Evolutionary conservation across 2,329 filamentous ascomycete species (phyloP).

Genomic region (Penicillium palitans): DNA sequence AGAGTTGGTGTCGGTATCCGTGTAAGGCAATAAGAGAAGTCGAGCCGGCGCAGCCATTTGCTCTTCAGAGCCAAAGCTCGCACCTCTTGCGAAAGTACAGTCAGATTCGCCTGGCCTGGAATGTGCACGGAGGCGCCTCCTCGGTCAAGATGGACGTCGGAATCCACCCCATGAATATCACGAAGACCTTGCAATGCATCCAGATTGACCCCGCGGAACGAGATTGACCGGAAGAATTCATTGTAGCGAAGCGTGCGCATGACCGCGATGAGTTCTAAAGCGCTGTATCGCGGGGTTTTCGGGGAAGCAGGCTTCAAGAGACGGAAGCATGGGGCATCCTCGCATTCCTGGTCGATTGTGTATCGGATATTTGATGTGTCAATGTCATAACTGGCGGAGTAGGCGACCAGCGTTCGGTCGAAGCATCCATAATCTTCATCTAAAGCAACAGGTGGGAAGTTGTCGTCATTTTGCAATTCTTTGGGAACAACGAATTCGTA

Average conservation of each 20-base stretch:
- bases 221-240: constrained; percentile 66
- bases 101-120: constrained; percentile 56
- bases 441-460: constrained; percentile 48
- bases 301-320: constrained; percentile 57
- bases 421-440: constrained; percentile 64
- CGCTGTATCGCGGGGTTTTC: constrained; percentile 56
- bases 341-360: constrained; percentile 59
- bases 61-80: constrained; percentile 67
- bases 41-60: constrained; percentile 61
- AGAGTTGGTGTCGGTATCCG: constrained; percentile 56
- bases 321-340: constrained; percentile 67
- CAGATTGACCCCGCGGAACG: constrained; percentile 65
- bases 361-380: constrained; percentile 68
- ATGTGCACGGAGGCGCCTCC: constrained; percentile 57
- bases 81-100: constrained; percentile 67
- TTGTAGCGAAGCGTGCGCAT: constrained; percentile 70
- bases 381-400: constrained; percentile 67
- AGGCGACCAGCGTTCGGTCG: constrained; percentile 67
- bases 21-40: constrained; percentile 64
- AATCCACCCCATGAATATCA: constrained; percentile 62
- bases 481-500: constrained; percentile 63
- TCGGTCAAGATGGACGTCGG: constrained; percentile 61
- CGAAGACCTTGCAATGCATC: constrained; percentile 63
- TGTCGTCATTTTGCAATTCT: constrained; percentile 53
- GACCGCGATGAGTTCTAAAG: constrained; percentile 67